Evolutionary conservation across 768 basidiomycete genomes (phyloP), one percentile per base, ranked within the genome.

Genomic region (Pulveroboletus sp.): DNA sequence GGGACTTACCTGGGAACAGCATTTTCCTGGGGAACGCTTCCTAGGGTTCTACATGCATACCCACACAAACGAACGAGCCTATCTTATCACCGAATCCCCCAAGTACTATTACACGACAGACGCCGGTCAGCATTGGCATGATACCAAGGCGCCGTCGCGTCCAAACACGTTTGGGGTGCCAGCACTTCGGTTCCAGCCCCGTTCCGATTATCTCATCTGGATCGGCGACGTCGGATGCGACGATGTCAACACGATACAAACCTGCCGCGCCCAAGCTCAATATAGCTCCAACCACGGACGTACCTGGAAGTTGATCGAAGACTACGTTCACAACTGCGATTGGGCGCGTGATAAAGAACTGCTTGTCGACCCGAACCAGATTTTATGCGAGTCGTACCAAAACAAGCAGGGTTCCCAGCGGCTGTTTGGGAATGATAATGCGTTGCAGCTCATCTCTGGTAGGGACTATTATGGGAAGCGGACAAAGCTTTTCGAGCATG

Each of bases 321-420:
- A 77, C 34, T 98, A 98, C 59, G 91, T 97, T 35, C 75, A 81
- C 43, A 89, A 90, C 51, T 99, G 97, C 61, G 86, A 87, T 11
- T 99, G 95, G 89, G 92, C 90, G 11, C 77, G 82, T 53, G 97
- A 97, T 62, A 71, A 72, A 38, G 75, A 85, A 48, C 75, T 98
- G 41, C 76, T 80, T 51, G 78, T 94, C 44, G 95, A 98, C 63
- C 81, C 84, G 46, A 80, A 79, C 51, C 87, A 93, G 72, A 97
- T 99, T 55, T 64, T 98, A 19, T 99, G 97, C 75, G 95, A 98
- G 73, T 84, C 81, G 2, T 97, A 87, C 68, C 67, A 72, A 57
- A 77, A 84, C 61, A 97, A 98, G 75, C 72, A 78, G 55, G 95
- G 94, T 3, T 76, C 75, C 21, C 97, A 98, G 70, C 72, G 71